Evolutionary conservation across 352 stramenopile species (phyloP), one percentile per base, ranked within the genome.

Genomic region (Aphanomyces astaci): DNA sequence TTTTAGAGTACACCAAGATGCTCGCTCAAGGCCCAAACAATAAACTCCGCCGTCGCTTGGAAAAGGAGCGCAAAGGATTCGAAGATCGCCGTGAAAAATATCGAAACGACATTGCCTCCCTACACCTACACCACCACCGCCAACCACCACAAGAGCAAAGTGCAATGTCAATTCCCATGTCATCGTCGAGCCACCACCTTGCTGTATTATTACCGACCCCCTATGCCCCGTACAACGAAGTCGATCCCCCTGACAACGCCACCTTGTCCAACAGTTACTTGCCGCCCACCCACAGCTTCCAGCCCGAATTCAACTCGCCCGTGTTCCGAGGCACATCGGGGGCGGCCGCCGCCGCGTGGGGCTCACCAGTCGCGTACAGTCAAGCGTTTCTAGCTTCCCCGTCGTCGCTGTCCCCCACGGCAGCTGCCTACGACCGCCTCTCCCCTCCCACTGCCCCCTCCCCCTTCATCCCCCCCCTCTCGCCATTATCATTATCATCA

Each of bases 11-110:
- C 39, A 39, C 25, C 15, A 4, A 1, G 5, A 52, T 65, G n/a
- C 11, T 52, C 22, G 39, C 56, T 22, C 19, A 49, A 2, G 56
- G 19, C n/a, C 36, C 36, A 43, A 51, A 65, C 56, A 54, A 54
- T 24, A 63, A 65, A 51, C 39, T 65, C 11, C 56, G 56, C 17
- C 56, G 56, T 3, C 7, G 28, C 3, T 31, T 65, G 7, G 56
- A 51, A 15, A 65, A 65, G 24, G 56, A 65, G 28, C 40, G 56
- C 56, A 49, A 30, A 28, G 22, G 22, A 10, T 32, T 65, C 33
- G 56, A 53, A 33, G 56, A 65, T 4, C 32, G 36, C 32, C 56
- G 33, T 2, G 33, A 65, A 51, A 65, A 65, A 39, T n/a, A 32
- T 65, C 39, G 56, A 65, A 19, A n/a, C n/a, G 51, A 59, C 5